These are phyloP conservation scores for Gracilariopsis chorda DNA, from an alignment of 23 red algal genomes.

Conservation along the genomic window DNA sequence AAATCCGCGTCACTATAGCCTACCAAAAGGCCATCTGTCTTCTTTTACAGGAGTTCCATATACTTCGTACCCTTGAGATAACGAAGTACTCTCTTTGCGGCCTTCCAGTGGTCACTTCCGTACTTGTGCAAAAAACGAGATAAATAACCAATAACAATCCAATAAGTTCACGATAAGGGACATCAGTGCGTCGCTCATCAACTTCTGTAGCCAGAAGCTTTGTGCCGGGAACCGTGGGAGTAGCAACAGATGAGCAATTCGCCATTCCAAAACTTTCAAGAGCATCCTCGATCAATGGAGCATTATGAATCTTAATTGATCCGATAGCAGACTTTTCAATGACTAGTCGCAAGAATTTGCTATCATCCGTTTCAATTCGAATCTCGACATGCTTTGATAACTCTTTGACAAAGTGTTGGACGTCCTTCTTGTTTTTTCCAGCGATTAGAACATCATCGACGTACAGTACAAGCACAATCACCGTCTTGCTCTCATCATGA, in stretches of 20 bases:
- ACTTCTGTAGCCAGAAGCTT: background rate
- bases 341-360: background rate
- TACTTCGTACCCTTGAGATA: no score
- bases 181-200: background rate
- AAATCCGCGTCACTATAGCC: no score
- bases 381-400: background rate
- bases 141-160: background rate
- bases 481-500: background rate
- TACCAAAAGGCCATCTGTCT: no score
- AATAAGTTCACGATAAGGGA: background rate
- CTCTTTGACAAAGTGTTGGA: background rate
- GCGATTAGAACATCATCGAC: constrained; percentile 27
- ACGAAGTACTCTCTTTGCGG: no score
- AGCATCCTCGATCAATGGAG: background rate
- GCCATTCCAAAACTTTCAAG: background rate
- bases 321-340: background rate
- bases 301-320: background rate
- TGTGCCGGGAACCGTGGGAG: background rate
- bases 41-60: no score
- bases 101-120: no score
- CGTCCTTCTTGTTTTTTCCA: background rate
- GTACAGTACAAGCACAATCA: background rate
- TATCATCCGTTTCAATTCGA: background rate
- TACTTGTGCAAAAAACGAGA: no score
- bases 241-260: background rate